Base-by-base conservation (phyloP, 78 protist species). In the Thecamonas trahens region DNA sequence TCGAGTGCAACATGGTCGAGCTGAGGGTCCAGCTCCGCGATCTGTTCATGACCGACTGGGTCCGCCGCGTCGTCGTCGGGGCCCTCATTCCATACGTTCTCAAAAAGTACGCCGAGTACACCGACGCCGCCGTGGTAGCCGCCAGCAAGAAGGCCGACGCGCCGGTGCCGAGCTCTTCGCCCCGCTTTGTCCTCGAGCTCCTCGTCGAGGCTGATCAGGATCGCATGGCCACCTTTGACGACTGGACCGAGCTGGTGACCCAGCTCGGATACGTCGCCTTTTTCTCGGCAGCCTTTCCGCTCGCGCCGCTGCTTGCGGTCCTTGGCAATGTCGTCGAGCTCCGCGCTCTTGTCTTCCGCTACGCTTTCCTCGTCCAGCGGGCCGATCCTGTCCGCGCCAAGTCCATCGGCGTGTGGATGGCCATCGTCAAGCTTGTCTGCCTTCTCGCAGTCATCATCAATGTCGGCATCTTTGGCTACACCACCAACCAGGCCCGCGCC, bases 201-300 rank as follows among this genome's bases (percentile, higher is more conserved):
- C 6, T 13, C 6, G 54, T 2, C 32, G 76, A 70, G n/a, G n/a
- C 14, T 8, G 38, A 39, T 39, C 34, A n/a, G 20, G 61, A 61
- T 1, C 72, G 53, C 47, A 53, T 63, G 26, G 77, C 61, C 39
- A 40, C 32, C 49, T 78, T 78, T 37, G 83, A 78, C 39, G 83
- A 78, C 66, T 78, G 64, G 22, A 18, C 70, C 47, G 83, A 78
- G 61, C 69, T 78, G 83, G 72, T 70, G 32, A 78, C 64, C 60
- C 66, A 78, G 72, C 60, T 52, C 40, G 83, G 83, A 1, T 78
- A 78, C 73, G 58, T 78, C 18, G 38, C 70, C 2, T 47, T 78
- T 32, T 78, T 78, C 42, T 76, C 83, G 5, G 6, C 74, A 1
- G 83, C 83, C 17, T 78, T 70, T 47, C 83, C 83, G 22, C 45